These are phyloP conservation scores for Kwoniella dendrophila DNA, from an alignment of 768 basidiomycete species.

Conservation along the genomic window DNA sequence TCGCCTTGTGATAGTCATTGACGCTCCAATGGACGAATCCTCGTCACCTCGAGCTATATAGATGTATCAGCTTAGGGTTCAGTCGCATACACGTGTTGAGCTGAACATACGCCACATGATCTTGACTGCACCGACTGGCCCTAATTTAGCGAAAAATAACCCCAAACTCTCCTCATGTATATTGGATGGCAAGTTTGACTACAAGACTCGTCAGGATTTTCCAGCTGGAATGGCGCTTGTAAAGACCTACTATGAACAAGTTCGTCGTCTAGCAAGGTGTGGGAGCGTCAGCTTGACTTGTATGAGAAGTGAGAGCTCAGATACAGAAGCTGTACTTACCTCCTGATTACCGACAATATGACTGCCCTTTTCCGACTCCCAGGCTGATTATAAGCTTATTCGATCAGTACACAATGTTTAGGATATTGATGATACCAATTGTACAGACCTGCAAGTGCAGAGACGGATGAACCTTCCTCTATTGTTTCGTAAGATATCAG, in stretches of 20 bases:
- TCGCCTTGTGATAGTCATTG: constrained; percentile 69
- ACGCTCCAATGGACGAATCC: constrained; percentile 66
- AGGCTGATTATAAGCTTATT: constrained; percentile 61
- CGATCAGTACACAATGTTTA: constrained; percentile 29
- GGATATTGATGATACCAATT: neutral
- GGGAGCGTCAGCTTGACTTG: constrained; percentile 12
- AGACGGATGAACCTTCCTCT: constrained; percentile 68
- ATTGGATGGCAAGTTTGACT: constrained; percentile 77
- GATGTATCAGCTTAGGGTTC: no score
- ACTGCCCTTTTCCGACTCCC: constrained; percentile 60
- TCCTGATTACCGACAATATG: constrained; percentile 66
- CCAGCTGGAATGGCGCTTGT: neutral
- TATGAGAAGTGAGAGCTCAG: neutral
- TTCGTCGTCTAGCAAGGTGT: constrained; percentile 73
- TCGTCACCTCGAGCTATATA: constrained; percentile 68
- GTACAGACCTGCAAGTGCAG: constrained; percentile 79
- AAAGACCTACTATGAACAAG: constrained; percentile 72
- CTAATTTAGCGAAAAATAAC: constrained; percentile 83
- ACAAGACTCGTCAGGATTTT: neutral
- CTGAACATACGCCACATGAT: constrained; percentile 82
- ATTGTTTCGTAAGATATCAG: constrained; percentile 10
- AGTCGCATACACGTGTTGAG: no score
- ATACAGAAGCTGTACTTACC: constrained; percentile 58
- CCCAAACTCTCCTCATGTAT: constrained; percentile 85
- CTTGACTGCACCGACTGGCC: constrained; percentile 74